Base-by-base conservation (phyloP, 495 filamentous ascomycete genomes). In the Penicillium lagena region DNA sequence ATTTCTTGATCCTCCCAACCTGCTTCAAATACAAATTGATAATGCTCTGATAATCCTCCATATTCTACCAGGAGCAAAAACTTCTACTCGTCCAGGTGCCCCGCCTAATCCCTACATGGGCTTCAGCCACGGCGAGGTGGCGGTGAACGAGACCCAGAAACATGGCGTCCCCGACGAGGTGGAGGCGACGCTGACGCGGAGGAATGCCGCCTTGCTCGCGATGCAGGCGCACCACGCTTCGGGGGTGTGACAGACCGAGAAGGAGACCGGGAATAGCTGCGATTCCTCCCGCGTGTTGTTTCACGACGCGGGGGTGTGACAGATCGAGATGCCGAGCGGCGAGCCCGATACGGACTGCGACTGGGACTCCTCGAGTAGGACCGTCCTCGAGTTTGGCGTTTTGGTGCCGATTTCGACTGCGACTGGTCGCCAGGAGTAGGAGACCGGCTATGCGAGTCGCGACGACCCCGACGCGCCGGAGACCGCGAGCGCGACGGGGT, bases 241-340 rank as follows among this genome's bases (percentile, higher is more conserved):
- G 64, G 27, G 62, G 66, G 66, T 1, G 62, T 57, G n/a, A 56
- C 45, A 12, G 66, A 70, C 12, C 65, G 61, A 13, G 66, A 70
- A 6, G 44, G 11, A 9, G 67, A 68, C 36, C 61, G 29, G 10
- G 63, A 60, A 35, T 57, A 60, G 39, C 62, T 70, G 22, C 56
- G 63, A 32, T 40, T 48, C 37, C 61, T 52, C 9, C 45, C 47
- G 29, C 40, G n/a, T 14, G 41, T 35, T 29, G 29, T 32, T 29
- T 49, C 49, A n/a, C 54, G 54, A 31, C 59, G 64, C 15, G 59
- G 64, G 3, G 64, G 67, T 1, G 56, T 61, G 38, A 63, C 59
- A 14, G 67, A 71, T 7, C 62, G 60, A 30, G 65, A 62, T 9
- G 46, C 30, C 1, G 64, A 64, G n/a, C 64, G 58, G 10, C 57